phyloP scores from a whole-genome alignment of 177 flowering plant genomes.

The Vitis hybrid region DNA sequence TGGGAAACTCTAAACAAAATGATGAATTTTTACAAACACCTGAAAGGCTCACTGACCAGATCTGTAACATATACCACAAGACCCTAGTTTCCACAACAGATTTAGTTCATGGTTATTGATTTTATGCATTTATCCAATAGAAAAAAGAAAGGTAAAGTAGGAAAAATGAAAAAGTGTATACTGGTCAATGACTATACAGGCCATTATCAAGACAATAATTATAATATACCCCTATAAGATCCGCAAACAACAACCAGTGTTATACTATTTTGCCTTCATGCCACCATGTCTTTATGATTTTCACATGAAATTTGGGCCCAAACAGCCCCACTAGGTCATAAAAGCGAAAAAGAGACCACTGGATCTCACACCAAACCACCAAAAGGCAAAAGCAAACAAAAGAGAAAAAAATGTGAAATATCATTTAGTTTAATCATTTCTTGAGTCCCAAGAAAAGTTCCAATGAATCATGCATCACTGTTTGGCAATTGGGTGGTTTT shows the following conservation, averaged over 20 bases:
- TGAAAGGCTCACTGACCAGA: neutral
- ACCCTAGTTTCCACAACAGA: neutral
- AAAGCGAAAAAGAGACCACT: conserved; percentile 16
- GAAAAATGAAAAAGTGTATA: neutral
- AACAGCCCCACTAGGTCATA: conserved; percentile 28
- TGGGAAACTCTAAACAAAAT: neutral
- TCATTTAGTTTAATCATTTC: conserved; percentile 13
- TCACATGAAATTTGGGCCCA: conserved; percentile 37
- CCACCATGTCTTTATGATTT: conserved; percentile 9
- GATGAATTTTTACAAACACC: neutral
- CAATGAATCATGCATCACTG: neutral
- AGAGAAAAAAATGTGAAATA: neutral
- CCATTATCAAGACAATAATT: conserved; percentile 3
- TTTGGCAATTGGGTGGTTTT: conserved; percentile 2
- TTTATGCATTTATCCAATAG: neutral
- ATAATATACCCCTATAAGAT: conserved; percentile 12
- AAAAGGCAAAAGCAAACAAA: conserved; percentile 11
- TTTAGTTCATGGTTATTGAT: neutral
- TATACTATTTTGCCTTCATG: conserved; percentile 11
- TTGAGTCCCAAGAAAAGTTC: conserved; percentile 21
- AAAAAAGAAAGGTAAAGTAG: neutral
- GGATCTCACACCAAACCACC: conserved; percentile 24
- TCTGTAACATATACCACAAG: neutral
- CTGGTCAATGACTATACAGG: neutral
- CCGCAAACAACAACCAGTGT: conserved; percentile 22